Evolutionary conservation across 805 yeast genomes (phyloP), one percentile per base, ranked within the genome.

Genomic region (Komagataella pseudopastoris): DNA sequence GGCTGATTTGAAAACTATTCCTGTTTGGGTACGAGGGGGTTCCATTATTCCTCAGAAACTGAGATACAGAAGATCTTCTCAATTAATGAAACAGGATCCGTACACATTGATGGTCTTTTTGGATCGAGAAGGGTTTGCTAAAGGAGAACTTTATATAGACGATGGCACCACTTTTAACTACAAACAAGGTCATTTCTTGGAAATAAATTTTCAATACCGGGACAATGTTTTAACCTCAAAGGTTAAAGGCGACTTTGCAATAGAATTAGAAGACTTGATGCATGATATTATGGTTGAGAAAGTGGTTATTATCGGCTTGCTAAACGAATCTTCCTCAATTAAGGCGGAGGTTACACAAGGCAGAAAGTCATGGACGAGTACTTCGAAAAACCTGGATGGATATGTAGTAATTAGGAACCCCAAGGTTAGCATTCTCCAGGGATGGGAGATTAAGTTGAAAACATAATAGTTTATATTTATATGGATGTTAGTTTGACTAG

Each of bases 21-120:
- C 98, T 0, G 72, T 86, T 47, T 76, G 76, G 30, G 65, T 85
- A 16, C 80, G 81, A 59, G 93, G 95, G n/a, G 98, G 98, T 0
- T 74, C 81, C 39, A 76, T 91, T 12, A 62, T 85, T 22, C 70
- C 83, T 14, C 75, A 80, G 44, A 84, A 83, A 55, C 85, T 81
- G 49, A 76, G 95, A 56, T 76, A 80, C 56, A 80, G 99, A 62
- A 77, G 98, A 56, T 85, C 96, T 0, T 68, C 95, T 3, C 80
- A 74, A 60, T 68, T 86, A 55, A 87, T 85, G 91, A 69, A 62
- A 23, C 67, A 74, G 55, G 98, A 90, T 62, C 96, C 97, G 3
- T 88, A 81, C 62, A 85, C 95, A 0, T 59, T 90, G 44, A 72
- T 83, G 2, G 67, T 90, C 46, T 87, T 86, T 0, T 71, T 82